Evolutionary conservation across 208 protist genomes (phyloP), one percentile per base, ranked within the genome.

Genomic region (Willaertia magna): DNA sequence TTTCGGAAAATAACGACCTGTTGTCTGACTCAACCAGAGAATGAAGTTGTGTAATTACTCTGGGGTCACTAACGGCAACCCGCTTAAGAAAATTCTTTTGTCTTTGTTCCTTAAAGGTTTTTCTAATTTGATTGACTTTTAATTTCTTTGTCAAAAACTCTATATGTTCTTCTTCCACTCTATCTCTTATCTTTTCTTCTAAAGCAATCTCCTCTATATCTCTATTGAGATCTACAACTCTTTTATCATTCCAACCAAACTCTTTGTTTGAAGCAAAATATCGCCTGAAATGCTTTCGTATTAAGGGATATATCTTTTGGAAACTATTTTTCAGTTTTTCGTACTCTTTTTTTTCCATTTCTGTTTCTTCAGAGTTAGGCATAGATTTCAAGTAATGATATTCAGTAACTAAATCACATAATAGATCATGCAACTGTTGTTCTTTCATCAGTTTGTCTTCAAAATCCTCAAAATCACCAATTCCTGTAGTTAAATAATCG

Each of bases 81-180:
- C 76, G 9, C n/a, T 81, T 81, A 9, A 81, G 51, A 81, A 81
- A 81, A n/a, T 81, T 81, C 18, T 81, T 30, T n/a, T 81, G 43
- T 39, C 76, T 47, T 81, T 81, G 76, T n/a, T 11, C 44, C 12
- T 47, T 81, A 12, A 81, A 81, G 4, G 40, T 1, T 39, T 81
- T 81, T 20, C 76, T 4, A 20, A 51, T 46, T 51, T 81, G 76
- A 51, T 81, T 81, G 14, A 81, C 76, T 51, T 81, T 81, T 1
- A 81, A 43, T 34, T 81, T 81, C 18, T 81, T 81, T 1, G 18
- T 30, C 1, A 81, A 18, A 46, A 81, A 51, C 14, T 81, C 76
- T 18, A 81, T 51, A 49, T 81, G 40, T 12, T 81, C 76, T 81
- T 81, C 16, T 30, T 51, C 44, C 0, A 81, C 76, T 51, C 76